A percentile compares a stretch with the other conserved stretches of the same genome.
Evolutionary conservation across 2,329 filamentous ascomycete genomes (phyloP).

Genomic region (Esteya vermicola): DNA sequence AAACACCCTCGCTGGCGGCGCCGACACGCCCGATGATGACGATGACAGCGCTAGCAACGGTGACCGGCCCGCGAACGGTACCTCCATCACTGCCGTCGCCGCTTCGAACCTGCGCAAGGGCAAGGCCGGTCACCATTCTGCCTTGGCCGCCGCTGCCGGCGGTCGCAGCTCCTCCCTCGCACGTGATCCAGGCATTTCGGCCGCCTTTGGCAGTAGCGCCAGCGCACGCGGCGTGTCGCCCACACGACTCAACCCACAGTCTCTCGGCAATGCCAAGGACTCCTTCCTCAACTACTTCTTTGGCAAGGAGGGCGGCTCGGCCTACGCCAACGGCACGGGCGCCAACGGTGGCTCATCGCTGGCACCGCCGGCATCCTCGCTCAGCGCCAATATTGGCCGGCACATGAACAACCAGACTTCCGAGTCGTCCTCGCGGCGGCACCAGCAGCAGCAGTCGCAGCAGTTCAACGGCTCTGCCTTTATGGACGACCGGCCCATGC

Average conservation of each 20-base stretch:
- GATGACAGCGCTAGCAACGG: constrained; percentile 47
- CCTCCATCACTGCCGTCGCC: too few species aligned
- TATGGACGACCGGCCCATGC: constrained; percentile 35
- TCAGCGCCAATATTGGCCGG: constrained; percentile 25
- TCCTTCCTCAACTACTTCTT: constrained; percentile 99
- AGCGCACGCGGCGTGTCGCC: constrained; percentile 38
- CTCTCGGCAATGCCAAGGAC: constrained; percentile 55
- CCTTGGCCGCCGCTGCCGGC: constrained; percentile 40
- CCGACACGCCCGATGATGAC: constrained; percentile 38
- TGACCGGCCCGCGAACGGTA: not conserved
- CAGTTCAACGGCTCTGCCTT: too few species aligned
- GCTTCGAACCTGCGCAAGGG: too few species aligned
- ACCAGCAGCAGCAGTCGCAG: constrained; percentile 54
- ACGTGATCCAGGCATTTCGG: constrained; percentile 49
- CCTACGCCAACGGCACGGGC: constrained; percentile 9
- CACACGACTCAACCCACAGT: constrained; percentile 44
- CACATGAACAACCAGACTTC: constrained; percentile 67
- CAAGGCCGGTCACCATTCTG: too few species aligned
- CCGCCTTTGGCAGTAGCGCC: constrained; percentile 51
- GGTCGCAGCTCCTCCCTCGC: constrained; percentile 70
- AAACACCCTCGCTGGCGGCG: constrained; percentile 19
- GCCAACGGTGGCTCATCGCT: not conserved
- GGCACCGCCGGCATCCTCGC: not conserved
- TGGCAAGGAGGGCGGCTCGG: constrained; percentile 65
- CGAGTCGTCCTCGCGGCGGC: constrained; percentile 73